These are phyloP conservation scores for Schizopora paradoxa DNA, from an alignment of 1,284 basidiomycete species.

Conservation along the genomic window DNA sequence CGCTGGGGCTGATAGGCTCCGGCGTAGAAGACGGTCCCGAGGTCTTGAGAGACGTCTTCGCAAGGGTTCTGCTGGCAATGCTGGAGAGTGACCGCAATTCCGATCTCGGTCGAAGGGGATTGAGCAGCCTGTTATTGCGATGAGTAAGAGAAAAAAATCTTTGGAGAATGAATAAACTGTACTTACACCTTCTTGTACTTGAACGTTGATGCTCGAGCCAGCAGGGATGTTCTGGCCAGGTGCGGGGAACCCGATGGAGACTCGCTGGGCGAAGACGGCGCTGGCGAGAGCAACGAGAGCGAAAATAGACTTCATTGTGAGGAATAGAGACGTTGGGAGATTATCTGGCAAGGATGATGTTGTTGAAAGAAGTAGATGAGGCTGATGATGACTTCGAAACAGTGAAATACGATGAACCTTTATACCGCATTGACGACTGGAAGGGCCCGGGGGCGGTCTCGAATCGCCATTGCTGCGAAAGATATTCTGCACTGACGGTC, in stretches of 20 bases:
- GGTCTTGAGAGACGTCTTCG: conserved; percentile 26
- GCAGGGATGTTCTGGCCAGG: conserved; percentile 30
- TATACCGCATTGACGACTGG: too few species aligned
- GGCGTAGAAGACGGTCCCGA: conserved; percentile 43
- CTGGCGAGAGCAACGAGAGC: conserved; percentile 5
- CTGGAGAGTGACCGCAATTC: conserved; percentile 36
- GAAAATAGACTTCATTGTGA: conserved; percentile 7
- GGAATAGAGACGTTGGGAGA: too few species aligned
- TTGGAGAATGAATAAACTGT: conserved; percentile 35
- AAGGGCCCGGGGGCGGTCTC: too few species aligned
- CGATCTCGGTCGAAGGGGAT: conserved; percentile 37
- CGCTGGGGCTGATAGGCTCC: conserved; percentile 39
- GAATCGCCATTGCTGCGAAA: too few species aligned
- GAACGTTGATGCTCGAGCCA: conserved; percentile 36
- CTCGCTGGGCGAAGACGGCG: conserved; percentile 34
- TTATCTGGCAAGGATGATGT: too few species aligned
- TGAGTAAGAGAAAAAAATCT: not conserved
- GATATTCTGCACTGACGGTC: too few species aligned
- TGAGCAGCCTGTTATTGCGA: conserved; percentile 31
- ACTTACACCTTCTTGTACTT: too few species aligned
- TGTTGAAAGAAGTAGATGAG: too few species aligned
- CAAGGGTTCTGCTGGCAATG: conserved; percentile 32
- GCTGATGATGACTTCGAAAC: too few species aligned
- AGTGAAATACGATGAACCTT: too few species aligned
- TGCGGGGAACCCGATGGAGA: conserved; percentile 35